Percentiles rank a stretch among this genome's conserved stretches.
Conservation (phyloP, 2,329 filamentous ascomycete species). For the Botrytis deweyae region DNA sequence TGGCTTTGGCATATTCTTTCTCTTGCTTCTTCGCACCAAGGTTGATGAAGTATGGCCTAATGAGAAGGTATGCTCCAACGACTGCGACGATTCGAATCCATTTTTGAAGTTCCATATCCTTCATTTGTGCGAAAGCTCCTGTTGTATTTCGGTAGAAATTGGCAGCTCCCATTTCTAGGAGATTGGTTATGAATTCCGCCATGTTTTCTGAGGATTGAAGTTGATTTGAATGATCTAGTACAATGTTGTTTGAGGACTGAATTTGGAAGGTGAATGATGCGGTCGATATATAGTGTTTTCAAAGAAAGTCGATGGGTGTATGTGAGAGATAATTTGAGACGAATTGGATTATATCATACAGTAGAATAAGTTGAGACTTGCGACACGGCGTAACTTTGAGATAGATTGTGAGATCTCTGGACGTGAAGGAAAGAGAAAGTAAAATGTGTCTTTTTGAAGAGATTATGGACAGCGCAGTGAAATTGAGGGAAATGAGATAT, state of each 20-base stretch:
- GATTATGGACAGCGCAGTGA: not conserved
- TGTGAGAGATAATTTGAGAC: not conserved
- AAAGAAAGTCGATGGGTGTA: not conserved
- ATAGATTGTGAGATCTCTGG: not conserved
- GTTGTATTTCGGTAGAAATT: constrained; percentile 28
- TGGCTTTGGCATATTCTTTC: constrained; percentile 56
- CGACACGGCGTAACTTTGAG: not conserved
- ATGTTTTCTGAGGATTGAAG: not conserved
- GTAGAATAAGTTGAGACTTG: not conserved
- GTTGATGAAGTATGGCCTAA: constrained; percentile 73
- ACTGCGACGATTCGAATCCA: constrained; percentile 70
- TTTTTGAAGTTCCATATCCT: constrained; percentile 48
- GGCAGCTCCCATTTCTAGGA: constrained; percentile 23
- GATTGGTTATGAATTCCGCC: constrained; percentile 19
- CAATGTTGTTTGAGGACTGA: not conserved
- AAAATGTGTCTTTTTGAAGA: not conserved
- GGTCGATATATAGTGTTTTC: not conserved
- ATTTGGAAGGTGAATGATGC: not conserved
- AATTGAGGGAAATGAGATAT: not conserved
- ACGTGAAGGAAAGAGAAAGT: not conserved
- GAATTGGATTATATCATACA: not conserved
- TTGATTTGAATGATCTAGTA: not conserved
- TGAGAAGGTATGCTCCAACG: constrained; percentile 69
- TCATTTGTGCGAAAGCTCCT: constrained; percentile 43
- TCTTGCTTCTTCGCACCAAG: constrained; percentile 62